These are phyloP conservation scores for Neurospora sp. DNA, from an alignment of 495 filamentous ascomycete genomes.

Conservation along the genomic window DNA sequence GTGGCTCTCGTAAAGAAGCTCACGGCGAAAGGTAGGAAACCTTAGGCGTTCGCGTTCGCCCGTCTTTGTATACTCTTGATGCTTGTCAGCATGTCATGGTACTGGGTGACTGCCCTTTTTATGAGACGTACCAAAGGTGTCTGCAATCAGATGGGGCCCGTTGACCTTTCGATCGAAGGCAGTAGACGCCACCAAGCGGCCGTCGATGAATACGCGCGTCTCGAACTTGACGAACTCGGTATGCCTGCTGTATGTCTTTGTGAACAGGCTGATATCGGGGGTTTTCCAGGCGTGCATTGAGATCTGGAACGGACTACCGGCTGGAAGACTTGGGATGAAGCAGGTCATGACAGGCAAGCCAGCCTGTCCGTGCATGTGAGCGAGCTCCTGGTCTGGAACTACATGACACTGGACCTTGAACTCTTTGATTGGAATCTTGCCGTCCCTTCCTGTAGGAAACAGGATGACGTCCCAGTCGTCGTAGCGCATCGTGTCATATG, in stretches of 20 bases:
- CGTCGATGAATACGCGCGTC: conserved; percentile 62
- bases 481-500: conserved; percentile 56
- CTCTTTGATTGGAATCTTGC: conserved; percentile 63
- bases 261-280: conserved; percentile 51
- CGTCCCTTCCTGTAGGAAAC: conserved; percentile 47
- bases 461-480: conserved; percentile 79
- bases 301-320: conserved; percentile 55
- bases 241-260: conserved; percentile 49
- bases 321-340: conserved; percentile 60
- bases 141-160: conserved; percentile 49
- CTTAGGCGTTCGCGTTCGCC: conserved; percentile 53
- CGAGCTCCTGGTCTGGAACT: conserved; percentile 49
- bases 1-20: conserved; percentile 57
- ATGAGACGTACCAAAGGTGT: conserved; percentile 35
- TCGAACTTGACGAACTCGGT: conserved; percentile 55
- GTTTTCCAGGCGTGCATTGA: conserved; percentile 77
- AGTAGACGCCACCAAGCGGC: conserved; percentile 49
- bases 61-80: conserved; percentile 48
- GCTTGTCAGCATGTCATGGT: background rate
- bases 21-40: conserved; percentile 66
- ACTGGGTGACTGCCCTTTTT: background rate
- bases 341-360: conserved; percentile 61
- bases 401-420: conserved; percentile 79
- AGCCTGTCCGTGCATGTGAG: conserved; percentile 30
- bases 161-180: conserved; percentile 43